Conservation (phyloP, 257 asterid genomes). For the Lithospermum erythrorhizon region DNA sequence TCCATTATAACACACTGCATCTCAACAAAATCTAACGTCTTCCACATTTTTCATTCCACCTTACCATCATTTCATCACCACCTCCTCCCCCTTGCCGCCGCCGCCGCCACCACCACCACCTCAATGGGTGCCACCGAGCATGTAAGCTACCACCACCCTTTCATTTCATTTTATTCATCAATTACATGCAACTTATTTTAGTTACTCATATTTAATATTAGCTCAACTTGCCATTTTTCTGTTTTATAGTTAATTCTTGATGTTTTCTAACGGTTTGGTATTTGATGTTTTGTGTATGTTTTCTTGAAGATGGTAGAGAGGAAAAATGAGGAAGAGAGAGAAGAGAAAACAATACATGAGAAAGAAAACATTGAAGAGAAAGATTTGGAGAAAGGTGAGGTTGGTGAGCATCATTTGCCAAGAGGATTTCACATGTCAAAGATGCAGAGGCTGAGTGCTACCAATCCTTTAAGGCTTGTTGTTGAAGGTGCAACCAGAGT, state of each 20-base stretch:
- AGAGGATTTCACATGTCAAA: constrained; percentile 47
- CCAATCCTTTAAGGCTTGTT: constrained; percentile 78
- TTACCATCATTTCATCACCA: neutral
- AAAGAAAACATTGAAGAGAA: constrained; percentile 13
- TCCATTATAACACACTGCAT: neutral
- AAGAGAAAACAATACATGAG: constrained; percentile 7
- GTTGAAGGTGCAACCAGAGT: constrained; percentile 62
- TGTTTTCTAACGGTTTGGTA: neutral
- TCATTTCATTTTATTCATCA: neutral
- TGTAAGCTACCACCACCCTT: neutral
- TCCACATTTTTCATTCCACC: neutral
- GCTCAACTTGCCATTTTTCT: neutral
- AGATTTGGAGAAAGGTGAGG: constrained; percentile 76
- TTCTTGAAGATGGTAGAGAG: constrained; percentile 18
- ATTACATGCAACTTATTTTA: neutral
- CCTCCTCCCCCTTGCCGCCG: neutral
- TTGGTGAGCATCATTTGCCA: constrained; percentile 23
- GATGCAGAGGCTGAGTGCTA: constrained; percentile 70
- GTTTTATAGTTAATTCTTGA: neutral
- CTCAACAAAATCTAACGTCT: neutral
- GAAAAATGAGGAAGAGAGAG: constrained; percentile 25
- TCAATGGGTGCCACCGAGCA: neutral
- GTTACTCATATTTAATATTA: no score
- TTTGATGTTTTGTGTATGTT: neutral
- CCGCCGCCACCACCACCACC: neutral